These are phyloP conservation scores for Fusarium dimerum DNA, from an alignment of 2,329 filamentous ascomycete genomes.

Conservation along the genomic window DNA sequence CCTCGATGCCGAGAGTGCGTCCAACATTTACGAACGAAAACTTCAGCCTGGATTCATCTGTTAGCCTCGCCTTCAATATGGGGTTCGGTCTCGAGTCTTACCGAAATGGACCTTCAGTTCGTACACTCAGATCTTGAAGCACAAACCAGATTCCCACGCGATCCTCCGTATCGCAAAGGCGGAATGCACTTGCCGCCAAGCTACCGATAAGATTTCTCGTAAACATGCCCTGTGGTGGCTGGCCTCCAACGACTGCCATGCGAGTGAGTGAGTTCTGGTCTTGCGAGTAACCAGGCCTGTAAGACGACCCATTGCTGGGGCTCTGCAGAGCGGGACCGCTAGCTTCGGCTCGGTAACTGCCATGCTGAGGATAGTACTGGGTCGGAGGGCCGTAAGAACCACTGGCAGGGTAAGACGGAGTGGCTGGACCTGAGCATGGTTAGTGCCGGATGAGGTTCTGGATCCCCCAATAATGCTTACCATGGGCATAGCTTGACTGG, in stretches of 20 bases:
- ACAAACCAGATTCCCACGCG: slow-evolving; percentile 96
- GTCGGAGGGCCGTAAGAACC: slow-evolving; percentile 38
- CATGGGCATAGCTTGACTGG: slow-evolving; percentile 34
- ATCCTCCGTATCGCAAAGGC: slow-evolving; percentile 74
- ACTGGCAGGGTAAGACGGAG: slow-evolving; percentile 32
- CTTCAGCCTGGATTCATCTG: slow-evolving; percentile 47
- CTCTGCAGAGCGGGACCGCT: slow-evolving; percentile 27
- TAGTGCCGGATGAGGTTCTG: neutral
- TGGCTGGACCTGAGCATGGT: slow-evolving; percentile 15
- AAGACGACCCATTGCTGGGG: slow-evolving; percentile 29
- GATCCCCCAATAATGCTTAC: slow-evolving; percentile 23
- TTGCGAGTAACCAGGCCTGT: slow-evolving; percentile 33
- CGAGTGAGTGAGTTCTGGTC: slow-evolving; percentile 34
- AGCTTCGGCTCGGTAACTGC: slow-evolving; percentile 32
- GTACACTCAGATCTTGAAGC: slow-evolving; percentile 89
- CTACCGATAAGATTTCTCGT: slow-evolving; percentile 94
- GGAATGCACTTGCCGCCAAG: slow-evolving; percentile 83
- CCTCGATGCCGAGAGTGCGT: slow-evolving; percentile 40
- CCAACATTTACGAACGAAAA: slow-evolving; percentile 87
- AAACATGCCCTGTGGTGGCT: slow-evolving; percentile 76
- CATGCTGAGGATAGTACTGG: slow-evolving; percentile 39
- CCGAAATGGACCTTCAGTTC: slow-evolving; percentile 90
- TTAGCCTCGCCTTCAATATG: slow-evolving; percentile 14
- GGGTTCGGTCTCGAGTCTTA: slow-evolving; percentile 40
- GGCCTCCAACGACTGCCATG: slow-evolving; percentile 43